phyloP scores from a whole-genome alignment of 2,329 filamentous ascomycete species.

The Tolypocladium cylindrosporum region DNA sequence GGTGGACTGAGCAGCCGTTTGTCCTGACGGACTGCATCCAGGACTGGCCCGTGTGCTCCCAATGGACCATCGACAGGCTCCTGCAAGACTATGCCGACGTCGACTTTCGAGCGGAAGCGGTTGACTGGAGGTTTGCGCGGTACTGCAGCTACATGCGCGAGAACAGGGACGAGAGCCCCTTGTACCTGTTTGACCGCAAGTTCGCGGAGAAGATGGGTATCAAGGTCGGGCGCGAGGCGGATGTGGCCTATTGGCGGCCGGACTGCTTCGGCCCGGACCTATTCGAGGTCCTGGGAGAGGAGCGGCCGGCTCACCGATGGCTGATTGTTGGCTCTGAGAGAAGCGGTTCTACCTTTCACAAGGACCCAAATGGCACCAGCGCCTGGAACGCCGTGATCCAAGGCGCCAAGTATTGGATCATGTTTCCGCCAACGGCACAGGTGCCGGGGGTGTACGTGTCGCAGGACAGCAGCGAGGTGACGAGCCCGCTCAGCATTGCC shows the following conservation, averaged over 20 bases:
- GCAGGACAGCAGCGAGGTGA: conserved; percentile 84
- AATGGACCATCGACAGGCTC: conserved; percentile 65
- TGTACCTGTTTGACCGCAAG: conserved; percentile 83
- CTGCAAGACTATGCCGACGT: conserved; percentile 53
- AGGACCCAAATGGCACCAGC: conserved; percentile 62
- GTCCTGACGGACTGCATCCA: conserved; percentile 75
- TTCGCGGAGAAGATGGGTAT: conserved; percentile 84
- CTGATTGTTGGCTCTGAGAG: conserved; percentile 80
- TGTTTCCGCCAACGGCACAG: conserved; percentile 74
- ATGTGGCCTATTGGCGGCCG: conserved; percentile 64
- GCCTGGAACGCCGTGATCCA: conserved; percentile 93
- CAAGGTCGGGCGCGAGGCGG: conserved; percentile 41
- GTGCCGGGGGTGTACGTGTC: conserved; percentile 89
- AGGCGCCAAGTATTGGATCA: conserved; percentile 95
- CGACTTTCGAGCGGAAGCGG: conserved; percentile 79
- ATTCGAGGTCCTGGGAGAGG: conserved; percentile 65
- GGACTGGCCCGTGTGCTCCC: conserved; percentile 65
- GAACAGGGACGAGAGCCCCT: conserved; percentile 73
- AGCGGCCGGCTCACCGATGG: conserved; percentile 85
- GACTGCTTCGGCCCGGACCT: conserved; percentile 79
- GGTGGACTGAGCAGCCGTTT: conserved; percentile 76
- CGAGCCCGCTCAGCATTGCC: conserved; percentile 87
- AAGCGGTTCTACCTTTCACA: conserved; percentile 92
- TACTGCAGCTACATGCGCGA: conserved; percentile 77
- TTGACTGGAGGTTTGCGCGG: conserved; percentile 79